Percentiles rank a stretch among this genome's conserved stretches.
These are phyloP conservation scores for Lenwebbia sp. DNA, from an alignment of 345 rosid species.

Conservation along the genomic window DNA sequence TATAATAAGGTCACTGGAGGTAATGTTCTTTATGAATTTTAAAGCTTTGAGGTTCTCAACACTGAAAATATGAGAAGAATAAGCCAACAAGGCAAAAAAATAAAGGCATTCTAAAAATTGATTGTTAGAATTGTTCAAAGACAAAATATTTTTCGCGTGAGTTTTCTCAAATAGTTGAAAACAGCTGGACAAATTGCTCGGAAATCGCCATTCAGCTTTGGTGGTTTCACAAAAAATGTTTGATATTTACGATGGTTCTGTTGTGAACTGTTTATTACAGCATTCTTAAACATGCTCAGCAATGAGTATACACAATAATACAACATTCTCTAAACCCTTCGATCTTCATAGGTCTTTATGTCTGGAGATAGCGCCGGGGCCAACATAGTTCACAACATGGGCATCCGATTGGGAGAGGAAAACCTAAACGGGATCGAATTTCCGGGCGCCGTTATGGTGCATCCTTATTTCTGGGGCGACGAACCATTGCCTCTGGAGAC, in stretches of 20 bases:
- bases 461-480: slow-evolving; percentile 25
- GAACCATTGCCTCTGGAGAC: slow-evolving; percentile 1
- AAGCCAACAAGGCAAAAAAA: neutral
- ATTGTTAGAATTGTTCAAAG: neutral
- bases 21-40: neutral
- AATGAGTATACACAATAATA: neutral
- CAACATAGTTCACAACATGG: slow-evolving; percentile 16
- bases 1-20: neutral
- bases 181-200: neutral
- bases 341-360: slow-evolving; percentile 10
- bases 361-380: slow-evolving; percentile 39
- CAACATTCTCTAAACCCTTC: neutral
- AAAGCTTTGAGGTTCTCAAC: neutral
- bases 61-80: neutral
- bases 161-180: neutral
- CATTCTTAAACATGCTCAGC: neutral
- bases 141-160: neutral
- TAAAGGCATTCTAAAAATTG: neutral
- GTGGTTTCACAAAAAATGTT: neutral
- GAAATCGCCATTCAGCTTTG: neutral
- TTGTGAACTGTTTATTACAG: neutral
- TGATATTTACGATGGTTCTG: neutral
- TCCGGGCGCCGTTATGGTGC: slow-evolving; percentile 12
- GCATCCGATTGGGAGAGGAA: neutral
- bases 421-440: neutral